Base-by-base conservation (phyloP, 2,329 filamentous ascomycete species). In the Lomentospora prolificans region DNA sequence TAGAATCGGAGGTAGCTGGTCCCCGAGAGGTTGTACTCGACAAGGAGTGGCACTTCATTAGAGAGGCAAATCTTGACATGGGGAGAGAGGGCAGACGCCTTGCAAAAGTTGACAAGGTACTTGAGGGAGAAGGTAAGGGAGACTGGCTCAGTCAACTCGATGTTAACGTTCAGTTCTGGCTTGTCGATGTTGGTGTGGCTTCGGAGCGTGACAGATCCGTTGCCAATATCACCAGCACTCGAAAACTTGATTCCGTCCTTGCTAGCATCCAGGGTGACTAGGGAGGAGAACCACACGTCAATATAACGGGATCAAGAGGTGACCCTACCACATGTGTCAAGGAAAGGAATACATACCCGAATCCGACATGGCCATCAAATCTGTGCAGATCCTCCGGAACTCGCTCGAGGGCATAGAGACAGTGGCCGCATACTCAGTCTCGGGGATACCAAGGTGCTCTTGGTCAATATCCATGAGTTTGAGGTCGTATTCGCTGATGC, bases 391-490 rank as follows among this genome's bases (percentile, higher is more conserved):
- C 64, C 91, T 87, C 74, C 89, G 87, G 75, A 99, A 97, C 74
- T 99, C 94, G 51, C 77, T 70, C 31, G 88, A 84, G 12, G 94
- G 92, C 89, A 99, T 90, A 55, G 81, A 78, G 61, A 99, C 89
- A 17, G 88, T 94, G 51, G 94, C 88, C 39, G 90, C 87, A 69
- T 99, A 99, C 67, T 99, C 94, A n/a, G 95, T 99, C 66, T 99
- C 92, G 14, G 94, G 94, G 65, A 99, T 99, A 60, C 94, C 94
- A 73, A 99, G 77, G 72, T 99, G 94, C 80, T 99, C 94, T 77
- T 99, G 95, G 75, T 99, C 94, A 72, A 99, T 99, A 71, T 99
- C 94, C 94, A 99, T 99, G 70, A 99, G 85, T 81, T 99, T 99
- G 74, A 99, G 88, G 73, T 99, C 94, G 72, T 99, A 99, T 79